Base-by-base conservation (phyloP, 2,329 filamentous ascomycete species). In the Colletotrichum abscissum region DNA sequence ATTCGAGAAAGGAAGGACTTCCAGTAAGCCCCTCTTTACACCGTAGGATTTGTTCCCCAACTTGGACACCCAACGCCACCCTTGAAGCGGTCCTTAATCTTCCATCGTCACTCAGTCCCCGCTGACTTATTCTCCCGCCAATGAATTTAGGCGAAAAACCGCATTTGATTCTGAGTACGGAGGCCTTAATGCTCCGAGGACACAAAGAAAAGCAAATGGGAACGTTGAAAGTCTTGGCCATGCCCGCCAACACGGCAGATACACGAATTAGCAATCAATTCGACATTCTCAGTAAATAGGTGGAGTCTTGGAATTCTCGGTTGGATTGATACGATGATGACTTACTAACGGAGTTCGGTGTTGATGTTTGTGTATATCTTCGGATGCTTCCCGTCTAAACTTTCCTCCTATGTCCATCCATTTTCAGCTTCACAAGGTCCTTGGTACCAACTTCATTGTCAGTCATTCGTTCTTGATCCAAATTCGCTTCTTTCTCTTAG, bases 31-130 rank as follows among this genome's bases (percentile, higher is more conserved):
- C 63, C 69, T 72, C 57, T 72, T 28, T 22, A 35, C 26, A 57
- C 49, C 56, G 69, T 62, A 67, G 69, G 69, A 72, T 67, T 57
- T 63, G 56, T 72, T 62, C 6, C 56, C 63, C 63, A 67, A 62
- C 35, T 72, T 24, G 69, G 69, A 14, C n/a, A 12, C n/a, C 42
- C 56, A 56, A 30, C 63, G 56, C 69, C 56, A 67, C 56, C 49
- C 56, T 26, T 38, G 49, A 56, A 71, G 57, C 46, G 33, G 63
- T 62, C 69, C 58, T 63, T 68, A 68, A 72, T 68, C 49, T 68
- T 52, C 46, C 64, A 72, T 67, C 57, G 35, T 72, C 58, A 49
- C 69, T 54, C n/a, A 62, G 49, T 54, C 64, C 63, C 69, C 69
- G 57, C 69, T 62, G 49, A 22, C 38, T 30, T 57, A 42, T 63